A percentile compares a stretch with the other conserved stretches of the same genome.
Evolutionary conservation across 2,329 filamentous ascomycete genomes (phyloP).

Genomic region (Tolypocladium endophyticum): DNA sequence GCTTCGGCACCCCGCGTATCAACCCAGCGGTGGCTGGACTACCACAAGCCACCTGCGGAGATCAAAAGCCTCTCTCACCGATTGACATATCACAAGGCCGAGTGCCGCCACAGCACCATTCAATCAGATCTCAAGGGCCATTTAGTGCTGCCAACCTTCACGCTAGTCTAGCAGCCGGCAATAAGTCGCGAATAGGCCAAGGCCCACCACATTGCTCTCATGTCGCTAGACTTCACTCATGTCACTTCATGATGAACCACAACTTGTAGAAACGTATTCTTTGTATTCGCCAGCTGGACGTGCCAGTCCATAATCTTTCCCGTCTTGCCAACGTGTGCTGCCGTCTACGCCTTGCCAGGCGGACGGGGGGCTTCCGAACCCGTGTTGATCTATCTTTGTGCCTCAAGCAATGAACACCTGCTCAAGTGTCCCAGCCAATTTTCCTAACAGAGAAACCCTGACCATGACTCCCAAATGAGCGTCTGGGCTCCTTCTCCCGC

Average conservation of each 20-base stretch:
- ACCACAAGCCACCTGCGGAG: neutral
- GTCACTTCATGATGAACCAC: neutral
- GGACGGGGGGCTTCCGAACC: neutral
- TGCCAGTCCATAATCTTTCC: neutral
- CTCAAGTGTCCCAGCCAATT: neutral
- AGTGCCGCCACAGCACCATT: neutral
- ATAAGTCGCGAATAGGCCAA: neutral
- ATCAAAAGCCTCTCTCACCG: neutral
- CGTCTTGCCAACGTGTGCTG: neutral
- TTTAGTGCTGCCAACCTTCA: neutral
- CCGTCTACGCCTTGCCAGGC: neutral
- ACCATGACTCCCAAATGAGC: conserved; percentile 1
- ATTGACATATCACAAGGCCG: neutral
- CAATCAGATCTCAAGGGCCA: neutral
- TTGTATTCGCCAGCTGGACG: neutral
- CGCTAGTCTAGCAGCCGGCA: neutral
- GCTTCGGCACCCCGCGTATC: neutral
- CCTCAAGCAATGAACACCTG: neutral
- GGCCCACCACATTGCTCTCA: neutral
- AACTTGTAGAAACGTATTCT: neutral
- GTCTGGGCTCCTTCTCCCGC: neutral
- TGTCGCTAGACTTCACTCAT: neutral
- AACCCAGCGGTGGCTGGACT: neutral
- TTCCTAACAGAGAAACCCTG: neutral
- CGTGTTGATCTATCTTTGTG: neutral